Evolutionary conservation across 2,329 filamentous ascomycete species (phyloP).

Genomic region (Pseudogymnoascus sp.): DNA sequence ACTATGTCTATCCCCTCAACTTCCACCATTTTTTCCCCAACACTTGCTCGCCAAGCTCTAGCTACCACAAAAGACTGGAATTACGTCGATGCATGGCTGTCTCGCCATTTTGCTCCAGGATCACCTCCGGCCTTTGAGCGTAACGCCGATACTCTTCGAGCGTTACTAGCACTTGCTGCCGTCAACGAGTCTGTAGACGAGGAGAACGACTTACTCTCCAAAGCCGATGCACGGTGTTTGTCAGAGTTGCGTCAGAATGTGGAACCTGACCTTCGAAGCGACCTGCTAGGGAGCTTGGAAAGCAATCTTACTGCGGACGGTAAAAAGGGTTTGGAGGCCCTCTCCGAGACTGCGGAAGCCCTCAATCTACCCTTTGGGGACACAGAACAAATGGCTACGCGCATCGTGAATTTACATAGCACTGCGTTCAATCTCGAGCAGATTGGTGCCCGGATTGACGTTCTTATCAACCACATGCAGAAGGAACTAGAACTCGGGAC

Average conservation of each 20-base stretch:
- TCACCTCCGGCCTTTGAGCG: conserved; percentile 71
- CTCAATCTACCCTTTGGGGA: conserved; percentile 35
- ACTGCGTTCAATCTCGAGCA: conserved; percentile 49
- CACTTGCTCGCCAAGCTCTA: conserved; percentile 65
- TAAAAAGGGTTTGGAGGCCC: conserved; percentile 46
- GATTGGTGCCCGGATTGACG: conserved; percentile 44
- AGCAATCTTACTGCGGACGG: conserved; percentile 50
- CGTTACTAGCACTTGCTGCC: conserved; percentile 64
- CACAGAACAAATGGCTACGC: conserved; percentile 41
- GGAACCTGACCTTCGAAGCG: conserved; percentile 28
- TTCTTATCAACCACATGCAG: conserved; percentile 50
- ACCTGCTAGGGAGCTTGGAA: conserved; percentile 48
- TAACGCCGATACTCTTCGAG: conserved; percentile 74
- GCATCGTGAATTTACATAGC: conserved; percentile 50
- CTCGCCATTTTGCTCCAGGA: conserved; percentile 58
- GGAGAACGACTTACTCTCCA: conserved; percentile 50
- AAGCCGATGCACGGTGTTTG: conserved; percentile 53
- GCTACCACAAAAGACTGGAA: conserved; percentile 87
- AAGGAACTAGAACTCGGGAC: conserved; percentile 39
- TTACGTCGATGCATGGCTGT: conserved; percentile 78
- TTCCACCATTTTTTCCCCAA: conserved; percentile 60
- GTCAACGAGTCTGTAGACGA: conserved; percentile 75
- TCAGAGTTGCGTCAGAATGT: conserved; percentile 42
- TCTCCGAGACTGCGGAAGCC: conserved; percentile 47
- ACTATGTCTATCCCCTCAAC: conserved; percentile 18